Conservation (phyloP, 768 basidiomycete genomes). For the Russula abietina region DNA sequence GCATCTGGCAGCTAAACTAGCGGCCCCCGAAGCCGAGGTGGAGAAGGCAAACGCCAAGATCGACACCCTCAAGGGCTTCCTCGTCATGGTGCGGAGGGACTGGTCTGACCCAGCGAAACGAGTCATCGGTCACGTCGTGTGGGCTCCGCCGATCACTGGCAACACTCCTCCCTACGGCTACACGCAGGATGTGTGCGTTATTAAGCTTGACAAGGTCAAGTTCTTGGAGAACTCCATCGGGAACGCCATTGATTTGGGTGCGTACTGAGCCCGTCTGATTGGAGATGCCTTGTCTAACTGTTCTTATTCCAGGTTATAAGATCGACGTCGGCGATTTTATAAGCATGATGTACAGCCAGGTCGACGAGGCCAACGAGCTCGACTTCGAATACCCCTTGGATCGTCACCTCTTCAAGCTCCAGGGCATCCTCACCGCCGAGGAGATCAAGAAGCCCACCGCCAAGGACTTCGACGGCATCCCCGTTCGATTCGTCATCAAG, state of each 20-base stretch:
- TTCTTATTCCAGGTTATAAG: too few relatives aligned
- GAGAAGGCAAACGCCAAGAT: too few relatives aligned
- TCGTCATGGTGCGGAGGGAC: not conserved
- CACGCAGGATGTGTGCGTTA: not conserved
- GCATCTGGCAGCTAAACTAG: too few relatives aligned
- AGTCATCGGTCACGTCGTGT: constrained; percentile 4
- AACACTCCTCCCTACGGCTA: not conserved
- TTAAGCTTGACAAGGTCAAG: not conserved
- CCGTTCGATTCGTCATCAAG: not conserved
- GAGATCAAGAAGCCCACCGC: too few relatives aligned
- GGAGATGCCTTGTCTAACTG: not conserved
- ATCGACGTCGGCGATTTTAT: too few relatives aligned
- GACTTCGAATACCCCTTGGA: too few relatives aligned
- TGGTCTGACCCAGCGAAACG: not conserved
- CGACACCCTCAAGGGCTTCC: too few relatives aligned
- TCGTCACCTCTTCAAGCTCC: too few relatives aligned
- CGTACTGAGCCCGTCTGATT: not conserved
- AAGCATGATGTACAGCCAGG: too few relatives aligned
- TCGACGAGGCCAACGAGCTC: too few relatives aligned
- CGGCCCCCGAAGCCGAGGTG: too few relatives aligned
- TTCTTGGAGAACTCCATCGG: not conserved
- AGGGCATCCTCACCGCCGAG: too few relatives aligned
- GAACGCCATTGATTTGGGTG: not conserved
- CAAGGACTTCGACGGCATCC: not conserved
- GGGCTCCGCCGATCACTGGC: constrained; percentile 1